Conservation (phyloP, 495 filamentous ascomycete species). For the Staphylotrichum longicolle region DNA sequence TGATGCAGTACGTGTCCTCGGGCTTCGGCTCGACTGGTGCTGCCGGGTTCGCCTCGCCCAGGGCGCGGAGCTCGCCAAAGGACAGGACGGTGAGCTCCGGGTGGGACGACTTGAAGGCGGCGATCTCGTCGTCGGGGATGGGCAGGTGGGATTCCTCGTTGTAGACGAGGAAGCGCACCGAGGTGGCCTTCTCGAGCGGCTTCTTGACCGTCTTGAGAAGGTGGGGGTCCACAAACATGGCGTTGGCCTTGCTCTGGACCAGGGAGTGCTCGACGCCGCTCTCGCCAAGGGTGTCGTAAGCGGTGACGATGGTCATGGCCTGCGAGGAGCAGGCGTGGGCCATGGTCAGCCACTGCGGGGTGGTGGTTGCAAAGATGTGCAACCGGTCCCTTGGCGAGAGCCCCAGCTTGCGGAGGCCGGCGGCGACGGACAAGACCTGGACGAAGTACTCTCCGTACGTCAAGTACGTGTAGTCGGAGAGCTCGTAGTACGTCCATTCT, state of each 20-base stretch:
- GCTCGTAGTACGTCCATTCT: conserved; percentile 66
- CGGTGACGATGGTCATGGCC: conserved; percentile 91
- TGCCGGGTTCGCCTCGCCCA: conserved; percentile 65
- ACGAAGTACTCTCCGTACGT: conserved; percentile 62
- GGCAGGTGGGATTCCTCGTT: conserved; percentile 42
- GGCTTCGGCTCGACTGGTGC: conserved; percentile 64
- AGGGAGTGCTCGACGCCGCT: conserved; percentile 61
- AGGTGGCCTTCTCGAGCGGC: conserved; percentile 43
- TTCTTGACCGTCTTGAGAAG: conserved; percentile 49
- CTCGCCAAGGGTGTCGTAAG: conserved; percentile 72
- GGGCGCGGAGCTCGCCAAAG: conserved; percentile 44
- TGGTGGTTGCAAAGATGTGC: conserved; percentile 60
- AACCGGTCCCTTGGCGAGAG: conserved; percentile 49
- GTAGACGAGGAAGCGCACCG: conserved; percentile 47
- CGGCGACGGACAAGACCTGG: conserved; percentile 51
- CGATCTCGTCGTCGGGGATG: conserved; percentile 42
- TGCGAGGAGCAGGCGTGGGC: conserved; percentile 78
- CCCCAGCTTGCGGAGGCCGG: conserved; percentile 58
- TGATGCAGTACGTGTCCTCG: conserved; percentile 79
- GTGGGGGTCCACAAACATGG: conserved; percentile 61
- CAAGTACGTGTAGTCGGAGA: conserved; percentile 57
- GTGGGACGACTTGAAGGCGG: conserved; percentile 42
- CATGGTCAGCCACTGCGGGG: conserved; percentile 50
- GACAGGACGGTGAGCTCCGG: conserved; percentile 42
- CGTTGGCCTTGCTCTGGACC: conserved; percentile 56